Evolutionary conservation across 1,284 basidiomycete species (phyloP), one percentile per base, ranked within the genome.

Genomic region (Rhodotorula sp.): DNA sequence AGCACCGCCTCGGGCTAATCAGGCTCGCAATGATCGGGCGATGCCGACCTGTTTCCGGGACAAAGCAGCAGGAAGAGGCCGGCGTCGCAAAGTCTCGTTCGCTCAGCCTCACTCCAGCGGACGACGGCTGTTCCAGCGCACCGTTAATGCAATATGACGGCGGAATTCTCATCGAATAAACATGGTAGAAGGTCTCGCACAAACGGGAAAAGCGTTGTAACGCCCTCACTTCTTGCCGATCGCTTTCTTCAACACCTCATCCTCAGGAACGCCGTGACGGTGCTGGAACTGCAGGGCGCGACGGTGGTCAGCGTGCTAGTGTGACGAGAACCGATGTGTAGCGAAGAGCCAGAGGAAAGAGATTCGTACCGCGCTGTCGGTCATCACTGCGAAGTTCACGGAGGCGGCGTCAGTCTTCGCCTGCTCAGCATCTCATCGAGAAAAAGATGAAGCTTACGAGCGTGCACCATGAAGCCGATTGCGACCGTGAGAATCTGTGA

Each of bases 221-320:
- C 31, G 24, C 54, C 54, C 24, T 40, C 55, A 13, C 37, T 40
- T 44, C 28, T 59, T 26, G 22, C 51, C 30, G 37, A 65, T 34
- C 20, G 22, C 59, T 47, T 65, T 44, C 53, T 60, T 48, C 13
- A 65, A 53, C 26, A 22, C 46, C 24, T 55, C 53, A 47, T 65
- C 64, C 31, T 31, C 37, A 11, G 24, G 34, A 22, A 65, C 64
- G 22, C 64, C 64, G 53, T 65, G 64, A 10, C 64, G 64, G 58
- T 65, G 64, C 44, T 60, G 58, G 59, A 63, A 40, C 62, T 63
- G 54, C 28, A 20, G 10, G 40, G 2, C 5, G 24, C 24, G 22
- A 30, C 2, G n/a, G 15, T 4, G 2, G 37, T 56, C 47, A 62
- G 61, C 28, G 28, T 44, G 31, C 26, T 34, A n/a, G 6, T 8